These are phyloP conservation scores for Petrea volubilis DNA, from an alignment of 257 asterid species.

Conservation along the genomic window DNA sequence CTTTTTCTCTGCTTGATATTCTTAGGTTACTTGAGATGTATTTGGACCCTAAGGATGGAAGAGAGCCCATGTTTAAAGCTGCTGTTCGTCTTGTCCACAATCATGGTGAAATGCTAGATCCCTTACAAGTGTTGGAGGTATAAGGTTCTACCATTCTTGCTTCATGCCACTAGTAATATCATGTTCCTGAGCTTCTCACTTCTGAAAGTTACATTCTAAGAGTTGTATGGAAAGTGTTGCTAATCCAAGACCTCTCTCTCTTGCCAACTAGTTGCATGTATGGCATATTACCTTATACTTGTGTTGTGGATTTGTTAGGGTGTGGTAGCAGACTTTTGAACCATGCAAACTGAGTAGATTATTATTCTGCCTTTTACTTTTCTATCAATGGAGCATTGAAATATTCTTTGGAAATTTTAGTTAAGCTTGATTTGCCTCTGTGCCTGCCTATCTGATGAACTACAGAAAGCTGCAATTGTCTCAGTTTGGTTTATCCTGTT, in stretches of 20 bases:
- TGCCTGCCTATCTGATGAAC: conserved; percentile 6
- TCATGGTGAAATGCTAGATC: conserved; percentile 90
- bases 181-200: conserved; percentile 8
- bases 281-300: not conserved
- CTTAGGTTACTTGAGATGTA: conserved; percentile 92
- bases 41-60: conserved; percentile 89
- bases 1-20: conserved; percentile 16
- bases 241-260: not conserved
- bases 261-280: too few species aligned
- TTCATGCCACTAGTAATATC: not conserved
- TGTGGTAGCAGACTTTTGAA: not conserved
- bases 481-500: not conserved
- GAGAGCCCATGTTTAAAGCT: conserved; percentile 89
- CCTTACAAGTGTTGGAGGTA: conserved; percentile 91
- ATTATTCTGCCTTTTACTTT: not conserved
- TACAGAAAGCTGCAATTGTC: conserved; percentile 10
- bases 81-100: conserved; percentile 93
- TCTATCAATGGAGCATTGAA: not conserved
- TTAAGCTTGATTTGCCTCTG: not conserved
- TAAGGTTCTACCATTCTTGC: conserved; percentile 9
- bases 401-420: not conserved
- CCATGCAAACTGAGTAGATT: not conserved
- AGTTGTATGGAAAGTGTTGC: not conserved
- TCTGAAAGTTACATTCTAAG: not conserved
- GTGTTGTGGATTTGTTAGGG: not conserved